phyloP scores from a whole-genome alignment of 169 alveolate species.

The Toxoplasma gondii region DNA sequence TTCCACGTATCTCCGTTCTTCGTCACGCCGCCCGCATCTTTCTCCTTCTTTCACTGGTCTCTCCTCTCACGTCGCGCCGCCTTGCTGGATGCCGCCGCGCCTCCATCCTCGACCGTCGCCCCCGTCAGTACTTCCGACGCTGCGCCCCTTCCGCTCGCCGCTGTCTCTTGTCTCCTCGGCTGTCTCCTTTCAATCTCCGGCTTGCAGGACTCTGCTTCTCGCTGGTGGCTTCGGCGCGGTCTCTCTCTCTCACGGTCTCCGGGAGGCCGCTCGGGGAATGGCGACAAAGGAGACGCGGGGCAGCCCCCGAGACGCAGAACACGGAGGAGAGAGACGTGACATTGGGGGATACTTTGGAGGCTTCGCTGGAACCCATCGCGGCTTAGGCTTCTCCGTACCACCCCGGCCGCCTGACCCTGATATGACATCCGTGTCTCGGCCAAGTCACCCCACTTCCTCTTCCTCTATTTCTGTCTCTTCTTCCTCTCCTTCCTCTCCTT shows the following conservation, averaged over 20 bases:
- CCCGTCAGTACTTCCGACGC: not conserved
- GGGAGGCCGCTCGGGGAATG: too few relatives aligned
- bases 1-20: not conserved
- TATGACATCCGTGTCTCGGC: not conserved
- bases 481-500: not conserved
- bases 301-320: too few relatives aligned
- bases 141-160: not conserved
- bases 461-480: not conserved
- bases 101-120: not conserved
- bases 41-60: not conserved
- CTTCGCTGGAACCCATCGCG: not conserved
- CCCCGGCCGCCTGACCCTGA: not conserved
- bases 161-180: too few relatives aligned
- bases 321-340: too few relatives aligned
- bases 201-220: too few relatives aligned
- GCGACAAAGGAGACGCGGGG: too few relatives aligned
- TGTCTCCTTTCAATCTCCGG: too few relatives aligned
- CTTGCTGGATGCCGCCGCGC: not conserved
- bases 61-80: not conserved
- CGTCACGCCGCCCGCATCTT: not conserved
- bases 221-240: not conserved
- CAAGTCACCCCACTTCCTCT: not conserved
- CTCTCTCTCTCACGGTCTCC: not conserved
- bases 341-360: too few relatives aligned
- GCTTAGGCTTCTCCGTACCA: not conserved